Percentiles rank a stretch among this genome's conserved stretches.
phyloP scores from a whole-genome alignment of 2,329 filamentous ascomycete genomes.

The Lecanicillium sp. region DNA sequence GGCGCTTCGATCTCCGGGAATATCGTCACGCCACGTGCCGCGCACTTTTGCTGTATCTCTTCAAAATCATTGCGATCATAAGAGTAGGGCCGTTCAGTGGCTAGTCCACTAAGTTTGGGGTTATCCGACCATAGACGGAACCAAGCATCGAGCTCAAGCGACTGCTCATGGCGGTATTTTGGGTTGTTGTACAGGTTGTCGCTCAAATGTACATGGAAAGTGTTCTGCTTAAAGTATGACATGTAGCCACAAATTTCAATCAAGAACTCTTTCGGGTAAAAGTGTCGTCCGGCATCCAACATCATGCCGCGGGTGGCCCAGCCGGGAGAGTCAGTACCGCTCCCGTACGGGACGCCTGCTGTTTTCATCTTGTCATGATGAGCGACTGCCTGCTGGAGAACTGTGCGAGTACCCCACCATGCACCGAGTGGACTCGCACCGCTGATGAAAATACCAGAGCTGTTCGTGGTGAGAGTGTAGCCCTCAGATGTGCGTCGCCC shows the following conservation, averaged over 20 bases:
- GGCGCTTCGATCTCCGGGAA: slow-evolving; percentile 54
- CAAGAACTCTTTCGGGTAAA: slow-evolving; percentile 45
- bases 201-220: slow-evolving; percentile 49
- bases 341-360: slow-evolving; percentile 29
- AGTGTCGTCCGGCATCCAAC: slow-evolving; percentile 48
- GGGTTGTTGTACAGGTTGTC: slow-evolving; percentile 42
- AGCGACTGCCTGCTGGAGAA: slow-evolving; percentile 43
- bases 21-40: slow-evolving; percentile 46
- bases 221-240: slow-evolving; percentile 54
- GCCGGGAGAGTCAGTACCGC: slow-evolving; percentile 39
- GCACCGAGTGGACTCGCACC: slow-evolving; percentile 47
- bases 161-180: slow-evolving; percentile 38
- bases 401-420: slow-evolving; percentile 50
- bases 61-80: slow-evolving; percentile 43
- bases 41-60: slow-evolving; percentile 43
- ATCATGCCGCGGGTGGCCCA: slow-evolving; percentile 41
- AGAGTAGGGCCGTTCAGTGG: slow-evolving; percentile 45
- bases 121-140: slow-evolving; percentile 46
- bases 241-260: slow-evolving; percentile 50
- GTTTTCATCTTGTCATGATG: slow-evolving; percentile 16
- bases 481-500: slow-evolving; percentile 40
- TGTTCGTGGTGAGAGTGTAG: slow-evolving; percentile 35
- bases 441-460: slow-evolving; percentile 33
- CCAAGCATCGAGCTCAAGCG: slow-evolving; percentile 42
- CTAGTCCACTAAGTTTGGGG: slow-evolving; percentile 37